Evolutionary conservation across 805 yeast species (phyloP), one percentile per base, ranked within the genome.

Genomic region (Sugiyamaella valdiviana): DNA sequence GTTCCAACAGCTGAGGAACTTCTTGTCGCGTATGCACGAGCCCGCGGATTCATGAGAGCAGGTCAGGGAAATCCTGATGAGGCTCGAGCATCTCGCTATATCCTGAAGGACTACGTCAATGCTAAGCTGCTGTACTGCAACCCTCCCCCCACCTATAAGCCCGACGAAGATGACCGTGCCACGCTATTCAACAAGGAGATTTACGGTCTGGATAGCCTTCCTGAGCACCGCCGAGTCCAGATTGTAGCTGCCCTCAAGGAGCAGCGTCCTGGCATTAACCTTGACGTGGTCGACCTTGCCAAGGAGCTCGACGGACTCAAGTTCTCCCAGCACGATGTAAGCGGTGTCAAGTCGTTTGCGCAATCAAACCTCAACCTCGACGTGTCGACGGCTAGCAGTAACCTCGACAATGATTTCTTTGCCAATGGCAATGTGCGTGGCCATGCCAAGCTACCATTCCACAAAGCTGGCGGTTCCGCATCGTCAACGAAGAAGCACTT

Each of bases 1-100:
- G 49, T 57, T 15, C 96, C 97, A 29, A 86, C 95, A 3, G 85
- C 97, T 0, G 82, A 85, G 62, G 98, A 93, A 65, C 66, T 93
- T 36, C 74, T 93, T 50, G 85, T 80, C 42, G 95, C 98, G 0
- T 93, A 93, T 63, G 98, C 97, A 5, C 78, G 95, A 69, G 93
- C 97, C 2, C 80, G 99, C 69, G 99, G 99, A 59, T 93, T 80
- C 65, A 90, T 88, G 95, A 58, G 69, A 26, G 85, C 96, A 0
- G 97, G 95, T 66, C 90, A 86, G 63, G 98, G 98, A 62, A 80
- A 88, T 57, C 98, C 99, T 2, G 99, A 93, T 72, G 95, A 89
- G 65, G 81, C 95, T 39, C 78, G 99, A 66, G 96, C 99, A 12
- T 82, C 96, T 38, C 77, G 99, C 65, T 85, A 86, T 57, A 79